Evolutionary conservation across 768 basidiomycete genomes (phyloP).

Genomic region (Tricholoma hemisulphureum): DNA sequence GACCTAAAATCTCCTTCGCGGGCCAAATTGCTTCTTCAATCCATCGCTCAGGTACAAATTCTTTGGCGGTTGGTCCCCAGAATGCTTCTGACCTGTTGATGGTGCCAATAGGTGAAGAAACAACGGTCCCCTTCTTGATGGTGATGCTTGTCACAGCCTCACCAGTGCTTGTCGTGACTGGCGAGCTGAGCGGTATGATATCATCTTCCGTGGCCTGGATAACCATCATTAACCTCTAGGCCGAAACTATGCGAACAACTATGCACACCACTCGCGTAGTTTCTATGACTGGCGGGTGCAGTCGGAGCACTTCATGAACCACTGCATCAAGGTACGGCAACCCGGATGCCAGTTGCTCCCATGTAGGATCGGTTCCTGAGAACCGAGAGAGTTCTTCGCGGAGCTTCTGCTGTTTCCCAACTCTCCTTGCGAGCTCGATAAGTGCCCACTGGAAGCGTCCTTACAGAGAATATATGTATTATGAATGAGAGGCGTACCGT

Average conservation of each 20-base stretch:
- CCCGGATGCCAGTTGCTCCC: slow-evolving; percentile 48
- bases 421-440: background rate
- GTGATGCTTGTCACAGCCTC: slow-evolving; percentile 27
- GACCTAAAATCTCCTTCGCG: slow-evolving; percentile 35
- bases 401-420: background rate
- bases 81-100: slow-evolving; percentile 40
- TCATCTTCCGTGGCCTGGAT: slow-evolving; percentile 41
- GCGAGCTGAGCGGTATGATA: slow-evolving; percentile 34
- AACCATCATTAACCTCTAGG: too few species aligned
- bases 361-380: slow-evolving; percentile 46
- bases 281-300: slow-evolving; percentile 41
- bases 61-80: slow-evolving; percentile 46
- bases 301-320: slow-evolving; percentile 43
- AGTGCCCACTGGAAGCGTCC: background rate
- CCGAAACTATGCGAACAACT: too few species aligned
- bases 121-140: slow-evolving; percentile 38
- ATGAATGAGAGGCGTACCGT: slow-evolving; percentile 15
- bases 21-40: slow-evolving; percentile 21
- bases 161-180: slow-evolving; percentile 28
- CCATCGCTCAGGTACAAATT: slow-evolving; percentile 47
- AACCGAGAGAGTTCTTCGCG: slow-evolving; percentile 41
- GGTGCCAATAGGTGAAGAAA: slow-evolving; percentile 37
- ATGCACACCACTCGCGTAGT: slow-evolving; percentile 38
- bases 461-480: background rate
- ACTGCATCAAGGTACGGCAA: slow-evolving; percentile 59